A percentile compares a stretch with the other conserved stretches of the same genome.
These are phyloP conservation scores for Cucurbita argyrosperma DNA, from an alignment of 306 rosid genomes.

Conservation along the genomic window DNA sequence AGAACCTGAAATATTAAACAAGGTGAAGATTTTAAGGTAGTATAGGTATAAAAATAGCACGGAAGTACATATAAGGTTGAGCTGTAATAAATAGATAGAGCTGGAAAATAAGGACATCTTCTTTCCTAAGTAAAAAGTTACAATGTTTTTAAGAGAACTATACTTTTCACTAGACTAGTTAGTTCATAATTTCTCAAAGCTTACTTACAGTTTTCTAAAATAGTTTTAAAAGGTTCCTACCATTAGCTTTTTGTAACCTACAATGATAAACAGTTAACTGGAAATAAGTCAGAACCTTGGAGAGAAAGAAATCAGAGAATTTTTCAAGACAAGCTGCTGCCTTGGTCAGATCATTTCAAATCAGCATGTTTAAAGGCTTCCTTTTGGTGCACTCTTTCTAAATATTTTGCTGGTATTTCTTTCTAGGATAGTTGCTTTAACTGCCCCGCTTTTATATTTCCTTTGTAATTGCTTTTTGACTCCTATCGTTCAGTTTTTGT, in stretches of 20 bases:
- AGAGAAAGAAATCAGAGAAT: too few species aligned
- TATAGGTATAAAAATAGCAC: neutral
- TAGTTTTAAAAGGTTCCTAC: neutral
- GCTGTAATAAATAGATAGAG: neutral
- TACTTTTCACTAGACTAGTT: neutral
- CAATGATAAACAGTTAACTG: too few species aligned
- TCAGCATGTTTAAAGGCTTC: too few species aligned
- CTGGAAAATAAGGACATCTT: neutral
- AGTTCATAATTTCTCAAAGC: neutral
- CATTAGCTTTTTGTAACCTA: neutral
- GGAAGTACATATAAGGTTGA: neutral
- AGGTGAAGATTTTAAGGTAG: conserved; percentile 2
- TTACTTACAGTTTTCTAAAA: neutral
- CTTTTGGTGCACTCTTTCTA: too few species aligned
- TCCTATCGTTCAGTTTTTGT: too few species aligned
- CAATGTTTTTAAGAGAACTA: neutral
- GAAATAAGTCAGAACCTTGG: too few species aligned
- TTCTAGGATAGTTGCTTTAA: too few species aligned
- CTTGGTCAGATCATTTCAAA: too few species aligned
- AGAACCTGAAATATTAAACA: conserved; percentile 54
- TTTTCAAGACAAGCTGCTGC: too few species aligned
- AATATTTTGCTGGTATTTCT: too few species aligned
- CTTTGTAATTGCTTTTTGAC: too few species aligned
- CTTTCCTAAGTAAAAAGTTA: neutral
- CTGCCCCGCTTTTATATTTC: too few species aligned